Evolutionary conservation across 441 rosid genomes (phyloP).

Genomic region (Adansonia grandidieri): DNA sequence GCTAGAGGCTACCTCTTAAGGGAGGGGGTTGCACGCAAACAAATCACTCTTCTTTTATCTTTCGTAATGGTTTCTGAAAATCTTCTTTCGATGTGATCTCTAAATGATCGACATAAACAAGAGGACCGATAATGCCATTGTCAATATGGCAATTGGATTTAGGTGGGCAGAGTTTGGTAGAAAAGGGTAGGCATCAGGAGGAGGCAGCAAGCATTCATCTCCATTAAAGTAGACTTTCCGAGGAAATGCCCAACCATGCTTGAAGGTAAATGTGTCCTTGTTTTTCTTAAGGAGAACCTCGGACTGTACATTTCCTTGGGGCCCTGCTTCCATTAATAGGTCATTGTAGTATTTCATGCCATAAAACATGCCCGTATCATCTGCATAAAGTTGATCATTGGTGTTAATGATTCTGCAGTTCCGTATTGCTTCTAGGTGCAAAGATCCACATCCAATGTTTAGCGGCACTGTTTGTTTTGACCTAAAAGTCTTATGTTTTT

Average conservation of each 20-base stretch:
- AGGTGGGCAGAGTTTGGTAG: slow-evolving; percentile 51
- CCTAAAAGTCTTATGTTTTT: too few relatives aligned
- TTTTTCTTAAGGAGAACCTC: slow-evolving; percentile 74
- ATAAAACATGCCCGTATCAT: slow-evolving; percentile 76
- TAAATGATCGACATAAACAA: slow-evolving; percentile 37
- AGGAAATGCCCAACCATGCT: slow-evolving; percentile 88
- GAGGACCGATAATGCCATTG: slow-evolving; percentile 43
- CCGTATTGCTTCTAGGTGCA: background rate
- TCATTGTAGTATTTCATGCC: slow-evolving; percentile 79
- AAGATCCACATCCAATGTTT: too few relatives aligned
- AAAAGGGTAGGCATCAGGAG: slow-evolving; percentile 71
- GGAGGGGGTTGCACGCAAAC: background rate
- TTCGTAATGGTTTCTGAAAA: slow-evolving; percentile 17
- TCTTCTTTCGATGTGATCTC: slow-evolving; percentile 21
- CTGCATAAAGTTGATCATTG: slow-evolving; percentile 37
- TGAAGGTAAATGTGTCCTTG: slow-evolving; percentile 64
- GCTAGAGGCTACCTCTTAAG: background rate
- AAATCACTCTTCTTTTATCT: background rate
- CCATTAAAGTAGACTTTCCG: slow-evolving; percentile 79
- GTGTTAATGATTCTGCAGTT: background rate
- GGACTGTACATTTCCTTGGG: slow-evolving; percentile 73
- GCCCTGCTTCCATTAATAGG: slow-evolving; percentile 75
- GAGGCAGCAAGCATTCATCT: slow-evolving; percentile 71
- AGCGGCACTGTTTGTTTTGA: too few relatives aligned
- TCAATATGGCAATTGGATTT: slow-evolving; percentile 34